A percentile compares a stretch with the other conserved stretches of the same genome.
Evolutionary conservation across 371 early-diverging fungal species (phyloP).

Genomic region (Blakeslea trispora): DNA sequence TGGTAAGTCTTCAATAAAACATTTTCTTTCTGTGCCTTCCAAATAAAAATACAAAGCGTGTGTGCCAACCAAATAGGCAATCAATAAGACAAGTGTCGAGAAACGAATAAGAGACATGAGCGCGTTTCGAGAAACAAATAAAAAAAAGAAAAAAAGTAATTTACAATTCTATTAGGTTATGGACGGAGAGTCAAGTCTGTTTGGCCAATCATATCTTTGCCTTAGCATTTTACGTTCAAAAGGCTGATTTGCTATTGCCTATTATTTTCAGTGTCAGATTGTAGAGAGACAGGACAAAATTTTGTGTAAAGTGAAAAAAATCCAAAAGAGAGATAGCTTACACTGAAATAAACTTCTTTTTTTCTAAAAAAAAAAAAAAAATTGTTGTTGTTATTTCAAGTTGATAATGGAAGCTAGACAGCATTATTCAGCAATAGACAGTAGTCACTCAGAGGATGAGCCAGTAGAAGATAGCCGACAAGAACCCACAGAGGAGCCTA

Average conservation of each 20-base stretch:
- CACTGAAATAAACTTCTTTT: no score
- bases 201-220: neutral
- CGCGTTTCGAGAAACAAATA: neutral
- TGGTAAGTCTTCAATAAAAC: slow-evolving; percentile 95
- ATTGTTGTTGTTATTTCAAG: no score
- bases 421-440: no score
- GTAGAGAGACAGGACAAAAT: no score
- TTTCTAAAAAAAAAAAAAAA: no score
- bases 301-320: no score
- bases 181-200: slow-evolving; percentile 5
- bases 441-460: no score
- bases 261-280: neutral
- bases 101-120: slow-evolving; percentile 18
- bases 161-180: neutral
- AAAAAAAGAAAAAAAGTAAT: slow-evolving; percentile 1
- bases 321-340: no score
- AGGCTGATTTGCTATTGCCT: neutral
- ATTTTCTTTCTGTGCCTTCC: slow-evolving; percentile 84
- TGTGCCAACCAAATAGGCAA: slow-evolving; percentile 24
- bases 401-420: no score
- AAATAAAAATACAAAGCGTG: slow-evolving; percentile 88
- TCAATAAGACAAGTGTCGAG: slow-evolving; percentile 15
- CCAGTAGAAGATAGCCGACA: no score
- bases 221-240: neutral
- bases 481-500: neutral